A percentile compares a stretch with the other conserved stretches of the same genome.
phyloP scores from a whole-genome alignment of 2,329 filamentous ascomycete genomes.

The Thelonectria rubi region DNA sequence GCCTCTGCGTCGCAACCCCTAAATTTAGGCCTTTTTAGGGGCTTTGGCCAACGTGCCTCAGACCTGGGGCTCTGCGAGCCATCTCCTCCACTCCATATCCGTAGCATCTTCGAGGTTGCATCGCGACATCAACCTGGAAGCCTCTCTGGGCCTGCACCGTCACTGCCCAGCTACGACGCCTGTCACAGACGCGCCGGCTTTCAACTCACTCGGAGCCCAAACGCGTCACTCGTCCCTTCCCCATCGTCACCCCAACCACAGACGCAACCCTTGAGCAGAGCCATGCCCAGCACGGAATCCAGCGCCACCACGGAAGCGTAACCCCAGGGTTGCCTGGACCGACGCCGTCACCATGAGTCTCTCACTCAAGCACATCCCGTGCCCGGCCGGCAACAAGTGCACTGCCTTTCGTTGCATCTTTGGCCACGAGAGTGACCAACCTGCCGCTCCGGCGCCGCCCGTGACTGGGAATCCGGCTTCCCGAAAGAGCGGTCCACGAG shows the following conservation, averaged over 20 bases:
- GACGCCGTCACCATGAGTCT: constrained; percentile 46
- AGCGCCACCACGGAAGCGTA: neutral
- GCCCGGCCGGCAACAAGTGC: constrained; percentile 58
- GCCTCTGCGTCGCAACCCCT: no score
- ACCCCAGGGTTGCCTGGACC: constrained; percentile 4
- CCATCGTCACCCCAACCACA: neutral
- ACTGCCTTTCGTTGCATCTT: constrained; percentile 62
- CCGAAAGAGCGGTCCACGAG: constrained; percentile 17
- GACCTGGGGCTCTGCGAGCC: no score
- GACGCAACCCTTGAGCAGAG: neutral
- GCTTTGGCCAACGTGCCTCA: no score
- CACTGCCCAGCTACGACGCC: no score
- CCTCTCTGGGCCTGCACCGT: no score
- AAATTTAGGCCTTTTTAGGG: no score
- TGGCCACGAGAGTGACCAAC: constrained; percentile 52
- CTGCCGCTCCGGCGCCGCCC: constrained; percentile 25
- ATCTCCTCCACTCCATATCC: no score
- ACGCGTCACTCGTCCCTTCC: neutral
- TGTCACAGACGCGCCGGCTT: neutral
- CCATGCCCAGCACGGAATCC: neutral
- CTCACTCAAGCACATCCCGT: constrained; percentile 59
- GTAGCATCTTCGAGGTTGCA: no score
- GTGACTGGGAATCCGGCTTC: constrained; percentile 4
- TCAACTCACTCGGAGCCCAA: neutral
- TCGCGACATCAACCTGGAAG: neutral